Base-by-base conservation (phyloP, 306 rosid species). In the Lathyrus aphaca region DNA sequence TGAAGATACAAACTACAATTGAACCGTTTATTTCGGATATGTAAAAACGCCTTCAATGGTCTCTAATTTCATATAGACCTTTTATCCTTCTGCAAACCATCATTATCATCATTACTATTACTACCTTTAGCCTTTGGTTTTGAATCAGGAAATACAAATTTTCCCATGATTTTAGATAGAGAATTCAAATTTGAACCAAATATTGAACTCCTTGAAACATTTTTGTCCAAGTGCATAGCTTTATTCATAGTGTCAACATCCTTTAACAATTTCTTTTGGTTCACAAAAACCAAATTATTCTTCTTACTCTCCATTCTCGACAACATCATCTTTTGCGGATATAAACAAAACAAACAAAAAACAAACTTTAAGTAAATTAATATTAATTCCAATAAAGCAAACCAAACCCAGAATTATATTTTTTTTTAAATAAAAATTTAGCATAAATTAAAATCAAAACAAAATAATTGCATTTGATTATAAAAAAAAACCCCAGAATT, bases 41-140 rank as follows among this genome's bases (percentile, higher is more conserved):
- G 86, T 0, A 92, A 87, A 60, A 88, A 75, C 0, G 91, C 89
- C 83, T 74, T 92, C 37, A 92, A 56, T 8, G 98, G 86, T 75
- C 80, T 89, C 95, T 96, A 92, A 79, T 91, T 88, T 96, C 98
- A 92, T 51, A 92, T 80, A 32, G 98, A 89, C 77, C 78, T 92
- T 91, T 89, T 92, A 69, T 89, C 96, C 84, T 87, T 89, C 46
- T 66, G 82, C 25, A 73, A 64, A 17, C 46, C 42, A 46, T 27
- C 58, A 66, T 69, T 84, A 23, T 83, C 89, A 18, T 70, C 49
- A 14, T 39, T 51, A 35, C 27, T 39, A 60, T 11, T 15, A 67
- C 35, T 72, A 9, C 19, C 67, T 78, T 87, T 89, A 6, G 69
- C 59, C 80, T 73, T 86, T 14, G 37, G 78, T 62, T 85, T 83